Conservation (phyloP, 106 monocot genomes). For the Agapanthus africanus region DNA sequence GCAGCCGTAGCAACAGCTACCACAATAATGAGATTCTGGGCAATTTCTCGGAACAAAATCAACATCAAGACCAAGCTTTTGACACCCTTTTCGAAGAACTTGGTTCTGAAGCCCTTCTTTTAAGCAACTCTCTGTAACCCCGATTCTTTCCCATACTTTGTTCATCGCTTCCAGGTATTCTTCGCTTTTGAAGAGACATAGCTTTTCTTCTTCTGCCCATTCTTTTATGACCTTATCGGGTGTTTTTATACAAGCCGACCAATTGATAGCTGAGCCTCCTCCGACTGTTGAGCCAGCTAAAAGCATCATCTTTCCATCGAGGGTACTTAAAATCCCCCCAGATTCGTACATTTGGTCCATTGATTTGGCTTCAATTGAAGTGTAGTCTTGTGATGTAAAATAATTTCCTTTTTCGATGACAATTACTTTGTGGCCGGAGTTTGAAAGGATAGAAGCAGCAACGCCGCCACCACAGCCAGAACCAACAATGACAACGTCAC, state of each 20-base stretch:
- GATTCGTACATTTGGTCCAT: constrained; percentile 52
- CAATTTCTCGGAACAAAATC: constrained; percentile 53
- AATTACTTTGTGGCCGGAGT: constrained; percentile 56
- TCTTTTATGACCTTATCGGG: constrained; percentile 47
- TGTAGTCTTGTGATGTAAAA: constrained; percentile 64
- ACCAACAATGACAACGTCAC: constrained; percentile 72
- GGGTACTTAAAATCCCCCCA: constrained; percentile 32
- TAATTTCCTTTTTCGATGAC: constrained; percentile 91
- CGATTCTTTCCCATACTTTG: constrained; percentile 56
- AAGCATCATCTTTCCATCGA: constrained; percentile 39
- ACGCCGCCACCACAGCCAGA: constrained; percentile 91
- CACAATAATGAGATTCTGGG: constrained; percentile 61
- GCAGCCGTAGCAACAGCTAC: constrained; percentile 64
- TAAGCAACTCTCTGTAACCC: constrained; percentile 49
- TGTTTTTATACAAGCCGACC: constrained; percentile 62
- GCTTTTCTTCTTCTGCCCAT: constrained; percentile 47
- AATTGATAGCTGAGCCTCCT: constrained; percentile 69
- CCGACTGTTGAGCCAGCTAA: constrained; percentile 65
- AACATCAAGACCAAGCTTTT: constrained; percentile 61
- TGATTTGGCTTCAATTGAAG: constrained; percentile 45
- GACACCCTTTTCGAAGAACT: constrained; percentile 71
- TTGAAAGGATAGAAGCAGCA: constrained; percentile 71
- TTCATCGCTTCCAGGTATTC: constrained; percentile 73
- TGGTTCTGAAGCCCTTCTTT: constrained; percentile 80
- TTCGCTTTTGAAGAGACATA: constrained; percentile 30